Conservation (phyloP, 148 eudicot genomes). For the Rhododendron ovatum region DNA sequence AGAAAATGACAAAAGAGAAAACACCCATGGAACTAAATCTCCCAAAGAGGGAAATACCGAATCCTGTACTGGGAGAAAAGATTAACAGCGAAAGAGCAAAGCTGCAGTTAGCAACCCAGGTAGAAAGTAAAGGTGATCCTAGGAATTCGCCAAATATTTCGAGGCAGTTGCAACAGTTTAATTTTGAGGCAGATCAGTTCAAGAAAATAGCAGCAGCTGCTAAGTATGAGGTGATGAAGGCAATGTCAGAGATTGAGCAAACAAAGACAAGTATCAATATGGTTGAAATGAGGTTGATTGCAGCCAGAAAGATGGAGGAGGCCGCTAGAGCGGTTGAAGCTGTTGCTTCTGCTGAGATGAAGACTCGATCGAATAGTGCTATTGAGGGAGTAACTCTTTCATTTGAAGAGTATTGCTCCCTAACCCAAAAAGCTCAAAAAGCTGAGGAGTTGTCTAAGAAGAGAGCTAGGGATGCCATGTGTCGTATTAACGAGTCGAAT, state of each 20-base stretch:
- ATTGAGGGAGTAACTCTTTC: constrained; percentile 57
- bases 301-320: constrained; percentile 87
- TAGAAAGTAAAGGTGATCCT: constrained; percentile 12
- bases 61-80: constrained; percentile 1
- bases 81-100: background rate
- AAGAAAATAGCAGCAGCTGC: constrained; percentile 80
- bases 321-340: constrained; percentile 89
- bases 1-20: constrained; percentile 46
- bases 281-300: constrained; percentile 80
- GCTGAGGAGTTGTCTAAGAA: constrained; percentile 41
- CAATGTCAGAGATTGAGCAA: constrained; percentile 74
- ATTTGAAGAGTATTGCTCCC: constrained; percentile 58
- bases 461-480: constrained; percentile 17
- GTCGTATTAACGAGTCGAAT: constrained; percentile 1
- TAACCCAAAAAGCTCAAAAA: constrained; percentile 48
- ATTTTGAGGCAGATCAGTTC: constrained; percentile 71
- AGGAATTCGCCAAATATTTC: constrained; percentile 22
- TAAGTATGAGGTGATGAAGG: constrained; percentile 68
- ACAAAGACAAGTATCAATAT: constrained; percentile 68
- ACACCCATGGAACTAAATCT: constrained; percentile 8
- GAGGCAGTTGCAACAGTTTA: constrained; percentile 43
- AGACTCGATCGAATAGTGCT: constrained; percentile 23
- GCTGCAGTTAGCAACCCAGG: constrained; percentile 2
- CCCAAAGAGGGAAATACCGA: constrained; percentile 11
- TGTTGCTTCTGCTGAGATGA: constrained; percentile 69